phyloP scores from a whole-genome alignment of 2,329 filamentous ascomycete species.

The Elsinoe ampelina region DNA sequence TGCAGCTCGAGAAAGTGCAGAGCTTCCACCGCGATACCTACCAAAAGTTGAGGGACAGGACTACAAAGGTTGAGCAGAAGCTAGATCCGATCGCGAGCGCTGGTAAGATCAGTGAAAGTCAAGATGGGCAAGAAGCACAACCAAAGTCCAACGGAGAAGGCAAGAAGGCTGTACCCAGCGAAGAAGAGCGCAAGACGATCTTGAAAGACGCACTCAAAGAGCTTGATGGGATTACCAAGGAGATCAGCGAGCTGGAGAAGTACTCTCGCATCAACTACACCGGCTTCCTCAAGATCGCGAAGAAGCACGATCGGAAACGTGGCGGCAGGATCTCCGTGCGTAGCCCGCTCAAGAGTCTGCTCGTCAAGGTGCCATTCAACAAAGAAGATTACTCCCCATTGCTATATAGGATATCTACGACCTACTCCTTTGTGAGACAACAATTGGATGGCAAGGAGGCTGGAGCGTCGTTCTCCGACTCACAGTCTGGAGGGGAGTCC shows the following conservation, averaged over 20 bases:
- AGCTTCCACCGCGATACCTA: slow-evolving; percentile 77
- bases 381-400: slow-evolving; percentile 88
- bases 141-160: slow-evolving; percentile 23
- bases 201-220: slow-evolving; percentile 67
- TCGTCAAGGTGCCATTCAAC: slow-evolving; percentile 87
- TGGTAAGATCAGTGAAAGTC: slow-evolving; percentile 26
- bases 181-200: slow-evolving; percentile 39
- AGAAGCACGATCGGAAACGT: slow-evolving; percentile 96
- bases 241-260: slow-evolving; percentile 86
- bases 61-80: slow-evolving; percentile 57
- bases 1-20: slow-evolving; percentile 90
- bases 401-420: slow-evolving; percentile 77
- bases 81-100: slow-evolving; percentile 46
- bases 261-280: slow-evolving; percentile 97
- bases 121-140: slow-evolving; percentile 25
- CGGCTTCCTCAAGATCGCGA: slow-evolving; percentile 93
- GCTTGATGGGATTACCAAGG: slow-evolving; percentile 78
- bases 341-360: slow-evolving; percentile 77
- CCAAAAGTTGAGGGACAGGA: slow-evolving; percentile 70
- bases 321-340: slow-evolving; percentile 72
- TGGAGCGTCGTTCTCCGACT: slow-evolving; percentile 35
- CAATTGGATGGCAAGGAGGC: slow-evolving; percentile 53
- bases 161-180: slow-evolving; percentile 28
- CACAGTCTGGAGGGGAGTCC: slow-evolving; percentile 43
- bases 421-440: slow-evolving; percentile 91